phyloP scores from a whole-genome alignment of 1,284 basidiomycete species.

The Erythrobasidium hasegawianum region DNA sequence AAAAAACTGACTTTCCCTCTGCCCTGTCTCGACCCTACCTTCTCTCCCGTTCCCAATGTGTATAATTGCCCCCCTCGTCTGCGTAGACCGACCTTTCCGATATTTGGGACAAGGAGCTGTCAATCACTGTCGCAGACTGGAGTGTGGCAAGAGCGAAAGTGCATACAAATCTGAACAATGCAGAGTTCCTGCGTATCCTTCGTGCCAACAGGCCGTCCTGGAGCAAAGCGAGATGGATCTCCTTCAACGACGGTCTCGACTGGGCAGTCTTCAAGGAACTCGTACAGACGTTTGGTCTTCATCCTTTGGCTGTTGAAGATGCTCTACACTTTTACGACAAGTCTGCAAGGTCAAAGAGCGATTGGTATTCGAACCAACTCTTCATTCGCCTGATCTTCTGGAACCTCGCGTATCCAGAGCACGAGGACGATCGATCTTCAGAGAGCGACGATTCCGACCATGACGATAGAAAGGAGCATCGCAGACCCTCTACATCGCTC shows the following conservation, averaged over 20 bases:
- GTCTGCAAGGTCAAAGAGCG: slow-evolving; percentile 59
- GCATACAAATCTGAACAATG: slow-evolving; percentile 4
- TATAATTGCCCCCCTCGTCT: too few relatives aligned
- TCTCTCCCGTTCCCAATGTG: too few relatives aligned
- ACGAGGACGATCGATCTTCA: not conserved
- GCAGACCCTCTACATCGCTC: too few relatives aligned
- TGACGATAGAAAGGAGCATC: too few relatives aligned
- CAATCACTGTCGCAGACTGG: slow-evolving; percentile 9
- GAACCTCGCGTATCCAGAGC: not conserved
- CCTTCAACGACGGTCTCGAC: slow-evolving; percentile 2
- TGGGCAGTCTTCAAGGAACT: slow-evolving; percentile 67
- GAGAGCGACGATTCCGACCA: not conserved
- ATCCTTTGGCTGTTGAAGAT: slow-evolving; percentile 68
- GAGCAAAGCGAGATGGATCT: slow-evolving; percentile 13
- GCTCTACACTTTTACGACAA: slow-evolving; percentile 54
- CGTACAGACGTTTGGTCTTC: slow-evolving; percentile 63
- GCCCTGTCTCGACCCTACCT: too few relatives aligned
- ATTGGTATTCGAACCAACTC: slow-evolving; percentile 64
- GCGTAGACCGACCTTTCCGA: not conserved
- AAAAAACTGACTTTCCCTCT: too few relatives aligned
- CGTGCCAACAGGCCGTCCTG: slow-evolving; percentile 1
- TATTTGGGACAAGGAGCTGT: not conserved
- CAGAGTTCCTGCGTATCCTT: slow-evolving; percentile 1
- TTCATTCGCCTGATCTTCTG: slow-evolving; percentile 52
- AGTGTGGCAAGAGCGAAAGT: not conserved